Base-by-base conservation (phyloP, 768 basidiomycete species). In the Sporobolomyces phaffii region DNA sequence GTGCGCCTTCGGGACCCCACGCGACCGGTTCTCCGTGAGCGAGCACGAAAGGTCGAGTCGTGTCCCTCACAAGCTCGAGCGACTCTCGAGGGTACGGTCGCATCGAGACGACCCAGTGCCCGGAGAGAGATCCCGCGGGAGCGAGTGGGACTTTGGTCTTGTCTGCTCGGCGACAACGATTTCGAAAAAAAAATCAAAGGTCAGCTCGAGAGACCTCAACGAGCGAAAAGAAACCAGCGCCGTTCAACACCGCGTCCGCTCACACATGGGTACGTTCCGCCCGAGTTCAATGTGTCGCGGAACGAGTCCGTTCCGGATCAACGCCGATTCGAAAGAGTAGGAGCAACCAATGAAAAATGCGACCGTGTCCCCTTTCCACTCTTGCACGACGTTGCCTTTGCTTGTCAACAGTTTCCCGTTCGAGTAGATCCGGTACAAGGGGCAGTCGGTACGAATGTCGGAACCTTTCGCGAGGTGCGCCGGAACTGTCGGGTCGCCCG, bases 21-120 rank as follows among this genome's bases (percentile, higher is more conserved):
- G 70, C 73, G 28, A 74, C 52, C 1, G 76, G 76, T 50, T 74
- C 75, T 18, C 76, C 76, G 49, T 76, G 76, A 15, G 76, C 63
- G 13, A 26, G 36, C 33, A 54, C 62, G 65, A 68, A 76, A 1
- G 72, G 70, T 40, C 72, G 51, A 20, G 72, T 73, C 24, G 70
- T 71, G 9, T 58, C 44, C 20, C 67, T 40, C 14, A 73, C 72
- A 2, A 24, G 62, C 18, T 67, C 63, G 53, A 74, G 38, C 4
- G 43, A 34, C 2, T 49, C 57, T 2, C 54, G 24, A 2, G 48
- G 63, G 43, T 73, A 76, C 5, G 75, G 75, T 11, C 75, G 64
- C 75, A 58, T 76, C 20, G 75, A 76, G 22, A 76, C 75, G 26
- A 76, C 75, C 73, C 70, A 73, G 49, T 60, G 61, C 17, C 75